Evolutionary conservation across 1,284 basidiomycete genomes (phyloP).

Genomic region (Melanopsichium pennsylvanicum): DNA sequence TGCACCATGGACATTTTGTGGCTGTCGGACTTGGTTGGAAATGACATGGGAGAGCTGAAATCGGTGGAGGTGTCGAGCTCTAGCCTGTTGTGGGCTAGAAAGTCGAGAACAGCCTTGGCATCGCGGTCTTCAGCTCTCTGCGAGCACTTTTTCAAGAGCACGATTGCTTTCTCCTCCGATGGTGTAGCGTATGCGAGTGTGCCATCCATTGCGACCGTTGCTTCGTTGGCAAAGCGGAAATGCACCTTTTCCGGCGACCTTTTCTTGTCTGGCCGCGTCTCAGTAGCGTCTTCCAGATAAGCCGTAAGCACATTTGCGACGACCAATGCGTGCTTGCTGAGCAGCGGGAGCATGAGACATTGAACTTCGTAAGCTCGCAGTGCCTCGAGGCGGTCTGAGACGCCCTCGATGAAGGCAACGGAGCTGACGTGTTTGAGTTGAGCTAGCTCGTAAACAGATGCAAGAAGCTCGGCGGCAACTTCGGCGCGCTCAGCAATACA

Average conservation of each 20-base stretch:
- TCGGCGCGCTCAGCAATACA: slow-evolving; percentile 20
- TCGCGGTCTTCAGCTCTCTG: slow-evolving; percentile 6
- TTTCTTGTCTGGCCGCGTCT: slow-evolving; percentile 12
- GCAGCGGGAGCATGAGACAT: slow-evolving; percentile 18
- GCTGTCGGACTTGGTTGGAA: slow-evolving; percentile 12
- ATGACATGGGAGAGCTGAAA: neutral
- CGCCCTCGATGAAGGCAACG: slow-evolving; percentile 18
- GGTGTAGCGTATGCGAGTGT: slow-evolving; percentile 20
- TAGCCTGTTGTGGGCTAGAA: slow-evolving; percentile 18
- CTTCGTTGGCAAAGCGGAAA: neutral
- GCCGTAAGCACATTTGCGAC: slow-evolving; percentile 12
- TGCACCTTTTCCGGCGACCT: neutral
- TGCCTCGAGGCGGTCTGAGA: slow-evolving; percentile 21
- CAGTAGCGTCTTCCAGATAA: slow-evolving; percentile 7
- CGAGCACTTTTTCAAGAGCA: neutral
- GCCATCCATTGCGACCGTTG: neutral
- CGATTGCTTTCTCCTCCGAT: neutral
- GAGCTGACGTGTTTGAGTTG: slow-evolving; percentile 6
- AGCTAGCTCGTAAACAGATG: slow-evolving; percentile 16
- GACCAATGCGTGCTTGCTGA: slow-evolving; percentile 4
- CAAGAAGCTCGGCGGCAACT: slow-evolving; percentile 20
- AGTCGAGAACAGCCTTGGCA: slow-evolving; percentile 16
- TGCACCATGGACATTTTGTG: slow-evolving; percentile 5
- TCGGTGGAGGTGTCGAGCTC: slow-evolving; percentile 13
- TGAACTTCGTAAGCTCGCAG: slow-evolving; percentile 10